Percentiles rank a stretch among this genome's conserved stretches.
Conservation (phyloP, 116 monocot genomes). For the Posidonia oceanica region DNA sequence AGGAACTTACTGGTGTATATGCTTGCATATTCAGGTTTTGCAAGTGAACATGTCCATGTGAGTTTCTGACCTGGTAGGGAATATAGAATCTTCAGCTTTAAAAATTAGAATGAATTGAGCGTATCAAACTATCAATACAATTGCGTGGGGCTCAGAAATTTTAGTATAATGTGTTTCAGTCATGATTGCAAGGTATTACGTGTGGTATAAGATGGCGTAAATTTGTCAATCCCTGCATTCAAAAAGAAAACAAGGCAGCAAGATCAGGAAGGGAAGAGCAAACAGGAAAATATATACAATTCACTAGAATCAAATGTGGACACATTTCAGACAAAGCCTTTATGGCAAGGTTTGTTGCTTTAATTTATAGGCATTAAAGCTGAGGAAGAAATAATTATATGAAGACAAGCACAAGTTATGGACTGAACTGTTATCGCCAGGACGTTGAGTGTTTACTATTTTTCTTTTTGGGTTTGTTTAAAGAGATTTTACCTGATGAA, state of each 20-base stretch:
- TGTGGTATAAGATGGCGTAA: slow-evolving; percentile 56
- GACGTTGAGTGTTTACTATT: no score
- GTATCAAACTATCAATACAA: background rate
- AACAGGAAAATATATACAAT: background rate
- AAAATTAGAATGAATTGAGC: background rate
- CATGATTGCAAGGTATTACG: slow-evolving; percentile 24
- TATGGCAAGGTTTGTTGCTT: no score
- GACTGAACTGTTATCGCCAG: no score
- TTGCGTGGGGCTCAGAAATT: no score
- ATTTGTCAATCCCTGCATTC: slow-evolving; percentile 47
- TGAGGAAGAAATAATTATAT: no score
- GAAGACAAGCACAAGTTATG: no score
- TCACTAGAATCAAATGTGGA: background rate
- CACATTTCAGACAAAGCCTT: no score
- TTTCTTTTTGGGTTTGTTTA: background rate
- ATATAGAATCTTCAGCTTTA: slow-evolving; percentile 4
- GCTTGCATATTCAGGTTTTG: slow-evolving; percentile 30
- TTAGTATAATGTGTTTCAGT: background rate
- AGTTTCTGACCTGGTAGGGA: slow-evolving; percentile 41
- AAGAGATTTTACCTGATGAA: slow-evolving; percentile 28
- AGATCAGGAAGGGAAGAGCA: background rate
- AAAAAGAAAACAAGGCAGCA: slow-evolving; percentile 5
- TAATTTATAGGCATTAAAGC: no score
- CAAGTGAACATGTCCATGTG: slow-evolving; percentile 72
- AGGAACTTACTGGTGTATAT: slow-evolving; percentile 32